Evolutionary conservation across 768 basidiomycete genomes (phyloP), one percentile per base, ranked within the genome.

Genomic region (Fomitopsis serialis): DNA sequence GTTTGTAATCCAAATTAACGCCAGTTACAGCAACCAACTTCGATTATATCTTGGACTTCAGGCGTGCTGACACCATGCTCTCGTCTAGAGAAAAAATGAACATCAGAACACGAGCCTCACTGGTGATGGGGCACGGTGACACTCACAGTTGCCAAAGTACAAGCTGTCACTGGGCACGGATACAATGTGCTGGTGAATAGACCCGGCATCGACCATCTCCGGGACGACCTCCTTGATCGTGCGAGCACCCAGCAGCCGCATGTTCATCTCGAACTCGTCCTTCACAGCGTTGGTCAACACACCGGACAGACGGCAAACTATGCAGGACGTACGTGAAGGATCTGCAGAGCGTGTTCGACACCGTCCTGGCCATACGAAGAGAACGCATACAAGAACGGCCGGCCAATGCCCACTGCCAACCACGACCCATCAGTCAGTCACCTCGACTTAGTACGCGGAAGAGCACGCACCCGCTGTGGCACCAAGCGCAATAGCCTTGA

Each of bases 181-280:
- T 1, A 81, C 84, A 19, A 84, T 68, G 62, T 92, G 92, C 23
- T 75, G 68, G 49, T 75, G 73, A 27, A 96, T 70, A 48, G 82
- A 85, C 1, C 81, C 79, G 12, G 84, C 83, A 57, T 98, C 92
- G 8, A 98, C 92, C 95, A 98, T 95, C 42, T 83, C 81, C 0
- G 89, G 90, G 0, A 84, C 81, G 52, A 98, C 73, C 32, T 98
- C 92, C 50, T 77, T 78, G 42, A 98, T 67, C 0, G 80, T 87
- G 3, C 77, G 82, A 0, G 94, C 94, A 7, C 96, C 96, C 25
- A 99, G 70, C 1, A 98, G 75, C 15, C 95, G 86, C 81, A 98
- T 79, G 70, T 96, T 94, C 96, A 98, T 98, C 74, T 95, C 92
- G 61, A 99, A 92, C 68, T 99, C 96, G 60, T 95, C 92, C 92